Evolutionary conservation across 1,139 yeast species (phyloP), one percentile per base, ranked within the genome.

Genomic region (Suhomyces chickasaworum): DNA sequence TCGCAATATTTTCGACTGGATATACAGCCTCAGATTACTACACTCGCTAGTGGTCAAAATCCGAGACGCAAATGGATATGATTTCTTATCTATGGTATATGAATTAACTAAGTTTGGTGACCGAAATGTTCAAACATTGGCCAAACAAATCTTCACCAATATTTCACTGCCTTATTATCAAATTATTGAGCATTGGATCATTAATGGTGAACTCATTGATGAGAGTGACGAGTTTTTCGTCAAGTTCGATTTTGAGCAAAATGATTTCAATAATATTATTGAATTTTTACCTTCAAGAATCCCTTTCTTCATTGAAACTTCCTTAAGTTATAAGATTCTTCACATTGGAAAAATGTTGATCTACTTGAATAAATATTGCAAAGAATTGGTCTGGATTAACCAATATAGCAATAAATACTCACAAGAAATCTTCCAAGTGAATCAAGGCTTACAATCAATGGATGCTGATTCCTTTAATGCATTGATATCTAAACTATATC

Each of bases 301-400:
- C 1, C 97, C 97, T 0, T 60, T 65, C 7, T 88, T 86, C 57
- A 58, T 67, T 35, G 58, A 64, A 37, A 58, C 60, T 6, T 66
- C 67, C 13, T 64, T 78, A 1, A 83, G 89, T 1, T 61, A 68
- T 21, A 77, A 79, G 53, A 78, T 87, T 8, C 86, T 77, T 54
- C 88, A 89, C 48, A 83, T 87, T 21, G 99, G 99, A 1, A 84
- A 86, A 53, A 80, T 89, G 13, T 69, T 86, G n/a, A 76, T 82
- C 33, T 91, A 86, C 59, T 66, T 93, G 38, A 80, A 83, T 39
- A 73, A 72, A 30, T 79, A 80, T 42, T 87, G 97, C 51, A 56
- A 59, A 41, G 90, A 85, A 53, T 64, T 76, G 20, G 75, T 73
- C 29, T 86, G 88, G 86, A 71, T 80, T 13, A 77, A 77, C 51